Evolutionary conservation across 2,329 filamentous ascomycete genomes (phyloP).

Genomic region (Colletotrichum godetiae): DNA sequence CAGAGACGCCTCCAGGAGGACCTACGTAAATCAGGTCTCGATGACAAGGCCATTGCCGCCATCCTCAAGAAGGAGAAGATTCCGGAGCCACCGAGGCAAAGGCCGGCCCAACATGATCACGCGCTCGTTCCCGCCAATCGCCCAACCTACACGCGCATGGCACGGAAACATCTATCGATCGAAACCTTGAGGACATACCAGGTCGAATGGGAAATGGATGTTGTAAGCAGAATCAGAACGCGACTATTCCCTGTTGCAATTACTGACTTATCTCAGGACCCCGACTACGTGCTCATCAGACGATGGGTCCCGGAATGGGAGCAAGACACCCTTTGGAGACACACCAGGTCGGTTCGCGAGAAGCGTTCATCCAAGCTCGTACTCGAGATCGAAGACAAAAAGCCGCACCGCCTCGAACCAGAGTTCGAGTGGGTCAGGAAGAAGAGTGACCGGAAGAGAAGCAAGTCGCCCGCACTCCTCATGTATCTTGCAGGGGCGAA

Average conservation of each 20-base stretch:
- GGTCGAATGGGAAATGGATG: constrained; percentile 69
- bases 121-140: constrained; percentile 41
- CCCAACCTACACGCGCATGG: constrained; percentile 73
- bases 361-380: constrained; percentile 58
- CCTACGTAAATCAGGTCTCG: constrained; percentile 67
- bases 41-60: constrained; percentile 68
- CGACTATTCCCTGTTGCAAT: neutral
- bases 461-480: constrained; percentile 66
- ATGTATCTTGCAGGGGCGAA: constrained; percentile 68
- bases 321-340: constrained; percentile 78
- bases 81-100: constrained; percentile 40
- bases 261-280: constrained; percentile 59
- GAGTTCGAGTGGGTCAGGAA: constrained; percentile 69
- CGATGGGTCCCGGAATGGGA: constrained; percentile 78
- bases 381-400: constrained; percentile 59
- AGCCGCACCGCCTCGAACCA: constrained; percentile 53
- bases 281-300: constrained; percentile 79
- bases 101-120: neutral
- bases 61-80: constrained; percentile 68
- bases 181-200: constrained; percentile 68
- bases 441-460: constrained; percentile 64
- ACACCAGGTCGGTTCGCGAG: constrained; percentile 74
- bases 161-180: constrained; percentile 69
- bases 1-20: constrained; percentile 67
- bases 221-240: constrained; percentile 52